Conservation (phyloP, 2,329 filamentous ascomycete genomes). For the Stachybotrys elegans region DNA sequence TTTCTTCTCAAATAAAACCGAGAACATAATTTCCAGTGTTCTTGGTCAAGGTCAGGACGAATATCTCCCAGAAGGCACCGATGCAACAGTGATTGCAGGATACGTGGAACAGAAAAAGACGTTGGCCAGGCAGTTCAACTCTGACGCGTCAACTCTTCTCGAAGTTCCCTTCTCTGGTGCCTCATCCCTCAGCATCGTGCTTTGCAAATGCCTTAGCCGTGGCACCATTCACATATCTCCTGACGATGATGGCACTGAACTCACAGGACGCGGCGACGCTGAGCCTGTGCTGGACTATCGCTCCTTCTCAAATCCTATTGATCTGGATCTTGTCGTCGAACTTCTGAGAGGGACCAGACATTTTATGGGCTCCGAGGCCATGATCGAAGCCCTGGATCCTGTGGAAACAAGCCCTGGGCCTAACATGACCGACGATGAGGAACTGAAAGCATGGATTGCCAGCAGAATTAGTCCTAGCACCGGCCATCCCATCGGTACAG, state of each 20-base stretch:
- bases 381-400: conserved; percentile 25
- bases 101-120: conserved; percentile 14
- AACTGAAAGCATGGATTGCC: conserved; percentile 13
- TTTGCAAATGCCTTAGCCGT: conserved; percentile 39
- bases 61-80: conserved; percentile 11
- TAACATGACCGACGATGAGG: conserved; percentile 21
- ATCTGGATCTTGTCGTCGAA: conserved; percentile 40
- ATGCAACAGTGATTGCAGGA: conserved; percentile 11
- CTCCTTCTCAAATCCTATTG: conserved; percentile 41
- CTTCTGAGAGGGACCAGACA: conserved; percentile 31
- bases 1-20: conserved; percentile 12
- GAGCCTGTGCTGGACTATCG: conserved; percentile 42
- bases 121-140: conserved; percentile 9
- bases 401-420: conserved; percentile 30
- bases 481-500: conserved; percentile 10
- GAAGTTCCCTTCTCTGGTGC: conserved; percentile 14
- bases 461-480: conserved; percentile 5
- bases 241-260: conserved; percentile 19
- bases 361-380: conserved; percentile 22
- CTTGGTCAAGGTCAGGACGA: conserved; percentile 17
- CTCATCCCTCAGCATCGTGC: conserved; percentile 8
- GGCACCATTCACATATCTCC: conserved; percentile 49
- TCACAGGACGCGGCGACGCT: conserved; percentile 31
- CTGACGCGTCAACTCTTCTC: conserved; percentile 16
- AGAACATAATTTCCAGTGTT: conserved; percentile 11